Evolutionary conservation across 768 basidiomycete genomes (phyloP), one percentile per base, ranked within the genome.

Genomic region (Lactifluus pinguis): DNA sequence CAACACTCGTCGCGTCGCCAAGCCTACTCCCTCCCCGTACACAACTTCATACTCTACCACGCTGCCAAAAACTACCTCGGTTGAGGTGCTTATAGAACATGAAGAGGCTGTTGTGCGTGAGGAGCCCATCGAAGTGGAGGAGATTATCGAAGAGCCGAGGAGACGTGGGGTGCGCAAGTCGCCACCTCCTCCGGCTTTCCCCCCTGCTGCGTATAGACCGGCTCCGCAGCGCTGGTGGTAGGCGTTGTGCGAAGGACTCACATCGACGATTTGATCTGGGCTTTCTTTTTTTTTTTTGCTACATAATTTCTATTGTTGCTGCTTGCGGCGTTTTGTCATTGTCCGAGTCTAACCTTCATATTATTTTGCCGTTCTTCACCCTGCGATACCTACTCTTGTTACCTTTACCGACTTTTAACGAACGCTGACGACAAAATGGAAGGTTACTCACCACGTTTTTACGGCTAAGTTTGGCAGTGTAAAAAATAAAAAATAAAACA

Each of bases 1-100:
- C 68, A 87, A 83, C 69, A 90, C 88, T 53, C 87, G 88, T 63
- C 79, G 81, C 67, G 89, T 84, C 61, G 83, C 86, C 32, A 79
- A 80, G 66, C 89, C 89, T 21, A 80, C 82, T 32, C 89, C 89
- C 6, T 83, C 86, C 68, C 79, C 79, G 7, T 77, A 77, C 32
- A 81, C 80, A 21, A 74, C 80, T n/a, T 76, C 80, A 10, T 77
- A 81, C 39, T 79, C 80, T 7, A 77, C 83, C n/a, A 76, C 78
- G 6, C 65, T 83, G 69, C 88, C 87, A 17, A 82, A 82, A 62
- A 92, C 89, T 29, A 91, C 89, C 14, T 81, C 86, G 13, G 76
- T 91, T 29, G 86, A 83, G 65, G 76, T 76, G 38, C 63, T 86
- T 45, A 68, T 84, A 44, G 83, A 84, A 39, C 87, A 90, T 57